These are phyloP conservation scores for Termitomyces sp. DNA, from an alignment of 768 basidiomycete species.

Conservation along the genomic window DNA sequence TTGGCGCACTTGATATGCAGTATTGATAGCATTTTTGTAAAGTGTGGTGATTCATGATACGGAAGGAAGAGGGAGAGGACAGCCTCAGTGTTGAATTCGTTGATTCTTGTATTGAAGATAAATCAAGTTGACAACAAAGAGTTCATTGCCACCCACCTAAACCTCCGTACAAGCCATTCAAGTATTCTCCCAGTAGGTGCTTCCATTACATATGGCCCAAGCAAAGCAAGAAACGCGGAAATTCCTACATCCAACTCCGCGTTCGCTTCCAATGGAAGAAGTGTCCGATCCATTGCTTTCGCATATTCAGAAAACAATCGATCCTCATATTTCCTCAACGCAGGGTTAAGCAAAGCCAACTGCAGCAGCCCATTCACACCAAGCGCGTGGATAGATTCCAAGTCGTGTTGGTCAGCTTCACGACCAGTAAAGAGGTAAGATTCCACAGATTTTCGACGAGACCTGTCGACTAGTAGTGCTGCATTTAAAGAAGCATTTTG, in stretches of 20 bases:
- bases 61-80: slow-evolving; percentile 83
- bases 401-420: slow-evolving; percentile 80
- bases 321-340: slow-evolving; percentile 57
- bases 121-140: neutral
- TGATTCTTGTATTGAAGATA: slow-evolving; percentile 47
- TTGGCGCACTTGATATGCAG: slow-evolving; percentile 62
- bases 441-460: slow-evolving; percentile 56
- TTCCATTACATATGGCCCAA: slow-evolving; percentile 82
- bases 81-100: slow-evolving; percentile 87
- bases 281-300: slow-evolving; percentile 71
- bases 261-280: slow-evolving; percentile 58
- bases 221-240: slow-evolving; percentile 53
- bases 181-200: slow-evolving; percentile 75
- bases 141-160: slow-evolving; percentile 56
- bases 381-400: slow-evolving; percentile 80
- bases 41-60: slow-evolving; percentile 92
- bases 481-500: slow-evolving; percentile 76
- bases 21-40: slow-evolving; percentile 88
- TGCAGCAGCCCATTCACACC: slow-evolving; percentile 75
- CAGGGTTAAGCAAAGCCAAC: slow-evolving; percentile 54
- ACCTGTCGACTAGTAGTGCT: slow-evolving; percentile 57
- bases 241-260: slow-evolving; percentile 58
- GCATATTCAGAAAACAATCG: slow-evolving; percentile 76
- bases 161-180: slow-evolving; percentile 93
- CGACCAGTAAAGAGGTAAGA: slow-evolving; percentile 87